These are phyloP conservation scores for button mushroom (Agaricus bisporus) DNA, from an alignment of 768 basidiomycete genomes.

Conservation along the genomic window DNA sequence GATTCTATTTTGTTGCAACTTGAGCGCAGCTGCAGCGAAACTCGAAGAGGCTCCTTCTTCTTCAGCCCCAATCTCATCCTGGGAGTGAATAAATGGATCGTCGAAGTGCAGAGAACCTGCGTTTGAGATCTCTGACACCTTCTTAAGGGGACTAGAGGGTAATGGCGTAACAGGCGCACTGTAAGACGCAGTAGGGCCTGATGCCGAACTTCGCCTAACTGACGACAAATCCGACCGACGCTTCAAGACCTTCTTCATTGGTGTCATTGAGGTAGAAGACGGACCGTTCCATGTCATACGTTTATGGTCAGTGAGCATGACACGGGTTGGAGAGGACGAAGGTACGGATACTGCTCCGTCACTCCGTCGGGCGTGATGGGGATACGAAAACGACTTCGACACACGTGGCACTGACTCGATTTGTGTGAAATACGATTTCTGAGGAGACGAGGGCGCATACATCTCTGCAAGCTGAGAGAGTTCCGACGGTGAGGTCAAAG, in stretches of 20 bases:
- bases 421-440: slow-evolving; percentile 22
- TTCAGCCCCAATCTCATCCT: slow-evolving; percentile 24
- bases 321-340: slow-evolving; percentile 15
- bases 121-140: slow-evolving; percentile 13
- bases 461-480: slow-evolving; percentile 79
- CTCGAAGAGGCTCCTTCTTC: slow-evolving; percentile 16
- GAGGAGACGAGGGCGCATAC: slow-evolving; percentile 79
- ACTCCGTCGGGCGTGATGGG: slow-evolving; percentile 19
- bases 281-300: slow-evolving; percentile 71
- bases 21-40: slow-evolving; percentile 61
- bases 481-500: slow-evolving; percentile 65
- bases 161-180: slow-evolving; percentile 25
- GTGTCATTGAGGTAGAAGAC: slow-evolving; percentile 34
- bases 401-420: too few species aligned
- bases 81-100: slow-evolving; percentile 24
- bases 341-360: slow-evolving; percentile 21
- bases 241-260: slow-evolving; percentile 41
- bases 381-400: neutral
- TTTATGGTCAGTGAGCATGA: slow-evolving; percentile 33
- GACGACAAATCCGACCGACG: slow-evolving; percentile 20
- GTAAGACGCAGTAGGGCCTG: slow-evolving; percentile 3
- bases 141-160: slow-evolving; percentile 15
- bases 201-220: neutral
- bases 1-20: slow-evolving; percentile 48
- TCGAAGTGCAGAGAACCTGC: neutral